A percentile compares a stretch with the other conserved stretches of the same genome.
Conservation (phyloP, 140 eudicot species). For the Ambrosia hybrid region DNA sequence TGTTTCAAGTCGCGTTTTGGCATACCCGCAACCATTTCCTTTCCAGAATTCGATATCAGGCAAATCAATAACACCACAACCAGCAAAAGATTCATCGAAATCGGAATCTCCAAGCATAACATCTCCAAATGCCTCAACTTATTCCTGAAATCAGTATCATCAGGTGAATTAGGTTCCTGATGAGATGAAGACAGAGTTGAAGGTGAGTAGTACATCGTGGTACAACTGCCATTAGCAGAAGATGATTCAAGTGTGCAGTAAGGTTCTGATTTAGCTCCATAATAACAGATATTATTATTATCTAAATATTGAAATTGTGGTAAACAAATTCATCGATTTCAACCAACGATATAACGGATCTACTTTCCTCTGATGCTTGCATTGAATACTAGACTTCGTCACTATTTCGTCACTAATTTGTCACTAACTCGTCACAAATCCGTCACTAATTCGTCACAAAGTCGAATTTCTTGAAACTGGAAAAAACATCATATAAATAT, state of each 20-base stretch:
- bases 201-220: slow-evolving; percentile 41
- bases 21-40: slow-evolving; percentile 47
- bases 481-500: not conserved
- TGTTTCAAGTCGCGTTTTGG: slow-evolving; percentile 58
- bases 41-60: slow-evolving; percentile 66
- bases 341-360: slow-evolving; percentile 53
- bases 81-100: slow-evolving; percentile 32
- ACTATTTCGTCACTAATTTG: no score
- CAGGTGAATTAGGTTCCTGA: slow-evolving; percentile 41
- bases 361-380: slow-evolving; percentile 48
- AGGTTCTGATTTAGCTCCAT: slow-evolving; percentile 34
- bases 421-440: not conserved
- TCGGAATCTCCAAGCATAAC: slow-evolving; percentile 69
- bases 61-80: slow-evolving; percentile 20
- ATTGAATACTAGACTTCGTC: slow-evolving; percentile 32
- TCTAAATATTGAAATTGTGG: slow-evolving; percentile 41
- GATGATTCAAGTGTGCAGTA: slow-evolving; percentile 86
- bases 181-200: slow-evolving; percentile 38
- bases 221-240: slow-evolving; percentile 42
- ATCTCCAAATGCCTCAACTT: slow-evolving; percentile 66
- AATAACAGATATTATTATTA: not conserved
- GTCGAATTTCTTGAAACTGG: slow-evolving; percentile 16
- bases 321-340: slow-evolving; percentile 44
- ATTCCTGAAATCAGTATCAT: slow-evolving; percentile 45
- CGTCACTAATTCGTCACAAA: slow-evolving; percentile 1